Evolutionary conservation across 2,329 filamentous ascomycete species (phyloP), one percentile per base, ranked within the genome.

Genomic region (Aspergillus sp.): DNA sequence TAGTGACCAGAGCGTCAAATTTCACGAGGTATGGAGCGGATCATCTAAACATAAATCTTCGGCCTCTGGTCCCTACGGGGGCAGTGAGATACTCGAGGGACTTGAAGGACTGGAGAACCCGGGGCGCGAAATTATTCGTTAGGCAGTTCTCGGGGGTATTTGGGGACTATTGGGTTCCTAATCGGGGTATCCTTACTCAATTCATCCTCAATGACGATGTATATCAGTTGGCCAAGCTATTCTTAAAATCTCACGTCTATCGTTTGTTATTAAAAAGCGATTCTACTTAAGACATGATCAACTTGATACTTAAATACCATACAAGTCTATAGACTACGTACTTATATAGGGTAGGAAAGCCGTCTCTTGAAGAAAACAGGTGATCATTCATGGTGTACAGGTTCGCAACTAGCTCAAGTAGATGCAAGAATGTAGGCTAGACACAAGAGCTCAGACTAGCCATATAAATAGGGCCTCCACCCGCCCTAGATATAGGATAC

Each of bases 1-100:
- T 44, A 96, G 92, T 69, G 93, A 98, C 75, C 88, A 91, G 70
- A 96, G 86, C 66, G 89, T 98, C 73, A 95, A 95, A 70, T 98
- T 98, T 68, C 92, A 98, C 73, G 93, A 98, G 76, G 86, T 99
- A 11, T 98, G 93, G 95, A 82, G 83, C n/a, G 83, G 84, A 2
- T 78, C 82, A 41, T 80, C 78, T 64, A 87, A 83, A 67, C 76
- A 79, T 8, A 83, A 80, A 19, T 74, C 79, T 20, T 73, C 79
- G 51, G 79, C 81, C 13, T 79, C 78, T 42, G 86, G 89, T 2
- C 78, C 90, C 61, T 78, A 96, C 22, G 90, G 89, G 12, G 90
- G 91, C 4, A 96, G 91, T 75, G 87, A 89, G 71, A 96, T 97
- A 62, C 80, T 96, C 33, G 92, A 96, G 71, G 86, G 86, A 19